Conservation (phyloP, 2,329 filamentous ascomycete genomes). For the Albifimbria verrucaria region DNA sequence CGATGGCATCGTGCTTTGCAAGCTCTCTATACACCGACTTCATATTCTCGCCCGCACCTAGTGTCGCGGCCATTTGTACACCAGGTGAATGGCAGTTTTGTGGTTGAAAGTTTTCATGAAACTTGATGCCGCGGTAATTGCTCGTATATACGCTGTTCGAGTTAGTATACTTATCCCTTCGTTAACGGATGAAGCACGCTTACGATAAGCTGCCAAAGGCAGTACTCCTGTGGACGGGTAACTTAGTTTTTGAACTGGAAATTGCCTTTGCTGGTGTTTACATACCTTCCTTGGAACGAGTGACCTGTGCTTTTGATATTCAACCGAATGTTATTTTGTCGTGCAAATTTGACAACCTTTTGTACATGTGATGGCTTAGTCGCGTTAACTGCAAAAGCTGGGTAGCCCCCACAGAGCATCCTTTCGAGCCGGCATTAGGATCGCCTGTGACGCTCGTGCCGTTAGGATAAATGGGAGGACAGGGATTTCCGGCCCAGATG, state of each 20-base stretch:
- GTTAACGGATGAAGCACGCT: too few species aligned
- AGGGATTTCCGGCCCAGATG: constrained; percentile 21
- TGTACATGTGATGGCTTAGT: constrained; percentile 19
- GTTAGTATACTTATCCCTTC: background rate
- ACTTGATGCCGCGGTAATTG: constrained; percentile 4
- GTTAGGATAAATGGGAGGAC: constrained; percentile 29
- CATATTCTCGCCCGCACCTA: constrained; percentile 4
- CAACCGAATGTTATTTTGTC: constrained; percentile 21
- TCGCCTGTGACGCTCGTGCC: constrained; percentile 24
- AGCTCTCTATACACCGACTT: constrained; percentile 3
- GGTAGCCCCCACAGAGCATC: constrained; percentile 35
- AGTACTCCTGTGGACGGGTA: background rate
- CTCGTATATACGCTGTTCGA: constrained; percentile 4
- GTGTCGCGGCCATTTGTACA: constrained; percentile 3
- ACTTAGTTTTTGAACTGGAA: background rate
- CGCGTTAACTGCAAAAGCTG: constrained; percentile 26
- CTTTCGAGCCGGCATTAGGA: constrained; percentile 31
- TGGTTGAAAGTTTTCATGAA: constrained; percentile 3
- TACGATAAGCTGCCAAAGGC: constrained; percentile 6
- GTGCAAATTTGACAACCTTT: constrained; percentile 23
- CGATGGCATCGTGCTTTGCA: constrained; percentile 4
- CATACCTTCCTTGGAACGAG: constrained; percentile 3
- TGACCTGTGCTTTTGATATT: constrained; percentile 20
- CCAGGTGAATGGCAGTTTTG: background rate
- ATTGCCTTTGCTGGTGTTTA: background rate